Evolutionary conservation across 805 yeast genomes (phyloP), one percentile per base, ranked within the genome.

Genomic region (Komagataella mondaviorum): DNA sequence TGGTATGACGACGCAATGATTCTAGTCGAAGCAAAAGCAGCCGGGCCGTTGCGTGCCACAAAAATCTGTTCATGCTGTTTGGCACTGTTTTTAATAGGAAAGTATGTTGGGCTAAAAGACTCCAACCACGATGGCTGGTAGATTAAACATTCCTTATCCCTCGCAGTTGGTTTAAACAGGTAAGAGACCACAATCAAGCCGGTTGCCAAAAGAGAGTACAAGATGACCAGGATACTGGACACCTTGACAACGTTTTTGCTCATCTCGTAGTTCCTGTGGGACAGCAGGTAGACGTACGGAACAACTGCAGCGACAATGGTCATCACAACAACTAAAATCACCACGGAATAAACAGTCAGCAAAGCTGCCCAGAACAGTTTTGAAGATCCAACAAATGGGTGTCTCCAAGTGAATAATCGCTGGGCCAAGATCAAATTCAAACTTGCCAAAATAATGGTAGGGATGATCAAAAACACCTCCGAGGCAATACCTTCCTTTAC

Each of bases 81-180:
- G 6, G 74, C 68, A 1, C 88, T 79, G 50, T 72, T 71, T 53
- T 72, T 73, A 54, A 71, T 70, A 12, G 81, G 83, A 65, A 72
- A 85, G 64, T 85, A 85, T 49, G 70, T 66, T 16, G 81, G 73
- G 22, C 67, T 59, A 57, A 84, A 83, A 4, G 79, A 73, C 62
- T 81, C 80, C 59, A 85, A 80, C 93, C 93, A 85, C 76, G 83
- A 81, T 44, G 95, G 88, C 61, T 80, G 86, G 62, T 78, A 84
- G 48, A 76, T 60, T 57, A 76, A 72, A 44, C 81, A 70, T 46
- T 67, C 62, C 54, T 71, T 73, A 54, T 78, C 79, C 44, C 65
- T 67, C 39, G 67, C 53, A 6, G 85, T 77, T 18, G 88, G 80
- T 54, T 76, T 75, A 57, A 81, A 66, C 46, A 74, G 53, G 59